A percentile compares a stretch with the other conserved stretches of the same genome.
Conservation (phyloP, 768 basidiomycete genomes). For the Baorangia bicolor region DNA sequence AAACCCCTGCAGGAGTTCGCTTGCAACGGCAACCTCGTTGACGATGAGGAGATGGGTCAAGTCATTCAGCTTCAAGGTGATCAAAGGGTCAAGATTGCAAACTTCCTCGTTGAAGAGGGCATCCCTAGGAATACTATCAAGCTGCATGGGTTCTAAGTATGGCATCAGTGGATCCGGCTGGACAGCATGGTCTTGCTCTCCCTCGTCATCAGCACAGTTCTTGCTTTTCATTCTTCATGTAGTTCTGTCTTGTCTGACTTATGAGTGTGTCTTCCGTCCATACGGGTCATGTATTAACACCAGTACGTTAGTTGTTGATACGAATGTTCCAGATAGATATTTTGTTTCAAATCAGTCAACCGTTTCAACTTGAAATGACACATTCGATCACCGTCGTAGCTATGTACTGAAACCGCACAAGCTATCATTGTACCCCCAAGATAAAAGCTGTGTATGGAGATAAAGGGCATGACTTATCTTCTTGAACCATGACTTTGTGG, state of each 20-base stretch:
- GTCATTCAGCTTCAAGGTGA: slow-evolving; percentile 99
- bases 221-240: slow-evolving; percentile 18
- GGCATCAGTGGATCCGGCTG: neutral
- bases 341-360: slow-evolving; percentile 6
- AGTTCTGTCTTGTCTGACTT: slow-evolving; percentile 19
- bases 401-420: neutral
- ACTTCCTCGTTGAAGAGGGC: slow-evolving; percentile 83
- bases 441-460: slow-evolving; percentile 10
- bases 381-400: neutral
- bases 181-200: slow-evolving; percentile 1
- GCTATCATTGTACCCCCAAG: neutral
- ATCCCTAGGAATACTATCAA: slow-evolving; percentile 78
- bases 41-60: slow-evolving; percentile 93
- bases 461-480: slow-evolving; percentile 20
- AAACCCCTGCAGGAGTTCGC: slow-evolving; percentile 75
- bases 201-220: slow-evolving; percentile 10
- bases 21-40: slow-evolving; percentile 96
- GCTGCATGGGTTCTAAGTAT: slow-evolving; percentile 78
- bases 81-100: slow-evolving; percentile 87
- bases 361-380: slow-evolving; percentile 1
- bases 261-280: slow-evolving; percentile 14
- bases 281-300: slow-evolving; percentile 29
- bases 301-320: slow-evolving; percentile 24
- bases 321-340: slow-evolving; percentile 25
- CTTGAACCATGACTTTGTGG: neutral